Percentiles rank a stretch among this genome's conserved stretches.
phyloP scores from a whole-genome alignment of 2,329 filamentous ascomycete species.

The Didymella exigua region DNA sequence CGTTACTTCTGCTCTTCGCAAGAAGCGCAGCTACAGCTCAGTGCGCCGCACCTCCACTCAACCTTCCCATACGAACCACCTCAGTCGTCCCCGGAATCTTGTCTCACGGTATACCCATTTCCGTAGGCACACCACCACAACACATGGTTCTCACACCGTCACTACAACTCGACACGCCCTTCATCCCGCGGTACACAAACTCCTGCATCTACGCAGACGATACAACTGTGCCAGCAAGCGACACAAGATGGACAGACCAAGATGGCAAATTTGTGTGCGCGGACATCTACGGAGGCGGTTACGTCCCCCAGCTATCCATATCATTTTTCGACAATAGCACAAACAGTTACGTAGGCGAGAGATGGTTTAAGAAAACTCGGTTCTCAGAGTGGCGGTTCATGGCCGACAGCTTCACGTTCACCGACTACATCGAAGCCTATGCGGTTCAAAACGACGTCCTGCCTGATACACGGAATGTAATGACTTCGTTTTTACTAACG shows the following conservation, averaged over 20 bases:
- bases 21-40: conserved; percentile 4
- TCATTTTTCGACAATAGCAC: conserved; percentile 15
- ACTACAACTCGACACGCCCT: conserved; percentile 24
- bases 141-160: conserved; percentile 21
- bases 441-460: conserved; percentile 1
- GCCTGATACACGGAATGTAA: conserved; percentile 12
- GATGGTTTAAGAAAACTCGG: conserved; percentile 6
- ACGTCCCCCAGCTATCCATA: conserved; percentile 11
- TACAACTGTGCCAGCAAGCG: neutral
- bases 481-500: conserved; percentile 15
- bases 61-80: conserved; percentile 16
- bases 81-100: conserved; percentile 17
- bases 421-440: conserved; percentile 20
- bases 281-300: conserved; percentile 22
- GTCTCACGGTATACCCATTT: conserved; percentile 19
- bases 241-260: neutral
- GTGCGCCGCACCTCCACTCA: conserved; percentile 26
- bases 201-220: conserved; percentile 19
- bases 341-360: conserved; percentile 13
- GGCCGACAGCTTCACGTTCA: conserved; percentile 18
- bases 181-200: conserved; percentile 26
- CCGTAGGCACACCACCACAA: conserved; percentile 23
- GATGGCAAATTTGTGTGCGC: conserved; percentile 17
- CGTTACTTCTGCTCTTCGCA: neutral
- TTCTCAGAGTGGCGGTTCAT: conserved; percentile 19